Conservation (phyloP, 2,329 filamentous ascomycete genomes). For the Cladorrhinum sp. region DNA sequence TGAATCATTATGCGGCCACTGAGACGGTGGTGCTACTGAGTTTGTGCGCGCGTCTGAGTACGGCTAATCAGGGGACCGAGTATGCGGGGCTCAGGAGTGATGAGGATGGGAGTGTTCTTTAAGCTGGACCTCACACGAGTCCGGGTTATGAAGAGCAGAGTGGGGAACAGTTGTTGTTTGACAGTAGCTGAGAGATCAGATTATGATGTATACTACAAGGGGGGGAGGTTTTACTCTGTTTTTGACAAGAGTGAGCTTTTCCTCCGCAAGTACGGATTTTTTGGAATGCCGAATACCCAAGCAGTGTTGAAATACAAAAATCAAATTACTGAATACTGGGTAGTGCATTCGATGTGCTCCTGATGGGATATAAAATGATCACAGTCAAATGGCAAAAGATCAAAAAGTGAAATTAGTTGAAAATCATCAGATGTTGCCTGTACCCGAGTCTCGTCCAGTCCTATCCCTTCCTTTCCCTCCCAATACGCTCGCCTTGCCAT, state of each 20-base stretch:
- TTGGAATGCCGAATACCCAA: constrained; percentile 5
- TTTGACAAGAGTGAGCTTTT: not conserved
- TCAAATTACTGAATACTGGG: not conserved
- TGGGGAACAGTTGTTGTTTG: not conserved
- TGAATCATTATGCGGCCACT: constrained; percentile 96
- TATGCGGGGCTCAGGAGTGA: constrained; percentile 59
- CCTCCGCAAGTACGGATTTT: not conserved
- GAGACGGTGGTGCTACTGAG: constrained; percentile 93
- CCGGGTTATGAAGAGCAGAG: not conserved
- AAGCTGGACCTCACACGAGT: not conserved
- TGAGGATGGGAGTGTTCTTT: constrained; percentile 42
- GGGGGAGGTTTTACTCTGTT: not conserved
- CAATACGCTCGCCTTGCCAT: too few relatives aligned
- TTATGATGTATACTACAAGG: not conserved
- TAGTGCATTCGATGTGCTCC: too few relatives aligned
- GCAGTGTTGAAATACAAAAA: not conserved
- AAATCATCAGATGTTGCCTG: too few relatives aligned
- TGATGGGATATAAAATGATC: too few relatives aligned
- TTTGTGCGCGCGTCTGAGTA: constrained; percentile 77
- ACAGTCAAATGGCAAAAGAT: not conserved
- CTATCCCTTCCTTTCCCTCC: too few relatives aligned
- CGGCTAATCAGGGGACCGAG: constrained; percentile 73
- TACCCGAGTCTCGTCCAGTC: too few relatives aligned
- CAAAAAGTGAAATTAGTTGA: not conserved
- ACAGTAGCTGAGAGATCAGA: not conserved